Base-by-base conservation (phyloP, 257 asterid genomes). In the Ocimum tenuiflorum region DNA sequence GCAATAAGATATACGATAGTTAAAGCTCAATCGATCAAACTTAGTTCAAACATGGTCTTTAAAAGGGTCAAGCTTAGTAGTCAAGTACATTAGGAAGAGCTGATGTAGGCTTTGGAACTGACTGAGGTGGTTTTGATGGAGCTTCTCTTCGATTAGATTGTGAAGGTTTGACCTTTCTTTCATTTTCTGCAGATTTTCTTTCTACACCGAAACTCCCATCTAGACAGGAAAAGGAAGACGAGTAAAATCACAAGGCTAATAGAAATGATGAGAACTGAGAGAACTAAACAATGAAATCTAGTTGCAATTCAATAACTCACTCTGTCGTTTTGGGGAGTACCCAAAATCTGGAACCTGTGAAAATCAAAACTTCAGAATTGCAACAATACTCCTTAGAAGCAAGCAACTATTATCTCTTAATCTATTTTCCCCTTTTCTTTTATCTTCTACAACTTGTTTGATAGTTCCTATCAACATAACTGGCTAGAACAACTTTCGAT, bases 121-220 rank as follows among this genome's bases (percentile, higher is more conserved):
- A 76, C 73, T 83, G 91, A n/a, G 79, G 83, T 24, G 88, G 94
- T 63, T 83, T 87, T 15, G 88, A 60, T 15, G 83, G 83, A 62
- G 89, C 58, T 59, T 83, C 95, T 75, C 83, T 86, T 45, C 86
- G 79, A 59, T 78, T 70, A 22, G 86, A 65, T 59, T 65, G 84
- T 36, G 79, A 76, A n/a, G 84, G 81, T 72, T 75, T 89, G 6
- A 88, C 73, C 84, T 84, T 92, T 58, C 76, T 45, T 60, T 83
- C 95, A 51, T 78, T 73, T 66, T 87, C 97, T 4, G 68, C 70
- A 70, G 79, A 69, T 63, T 79, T 80, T 83, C 78, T 82, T 68
- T 92, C 99, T 5, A 82, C 75, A 70, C 95, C 79, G 19, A 84
- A 87, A 72, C 81, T 82, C 80, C 96, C 95, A 77, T 79, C 99